Evolutionary conservation across 2,329 filamentous ascomycete species (phyloP).

Genomic region (Curvularia eragrostidis): DNA sequence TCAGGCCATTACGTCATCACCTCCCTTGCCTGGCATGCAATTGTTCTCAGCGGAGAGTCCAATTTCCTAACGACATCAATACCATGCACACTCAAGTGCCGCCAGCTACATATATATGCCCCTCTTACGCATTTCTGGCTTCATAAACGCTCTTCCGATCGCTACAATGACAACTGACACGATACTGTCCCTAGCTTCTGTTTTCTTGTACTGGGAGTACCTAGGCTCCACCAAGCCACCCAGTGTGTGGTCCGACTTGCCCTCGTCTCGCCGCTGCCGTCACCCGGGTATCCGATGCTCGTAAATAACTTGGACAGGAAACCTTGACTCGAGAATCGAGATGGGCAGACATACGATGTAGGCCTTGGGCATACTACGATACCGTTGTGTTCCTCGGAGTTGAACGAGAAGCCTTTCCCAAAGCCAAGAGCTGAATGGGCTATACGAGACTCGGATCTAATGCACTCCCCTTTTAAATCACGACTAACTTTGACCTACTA

Average conservation of each 20-base stretch:
- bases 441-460: neutral
- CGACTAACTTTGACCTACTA: neutral
- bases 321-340: neutral
- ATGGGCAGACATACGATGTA: neutral
- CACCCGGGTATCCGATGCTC: neutral
- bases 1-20: neutral
- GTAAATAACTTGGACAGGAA: neutral
- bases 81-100: neutral
- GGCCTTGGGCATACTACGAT: neutral
- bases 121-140: neutral
- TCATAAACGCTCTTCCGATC: neutral
- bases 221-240: neutral
- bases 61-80: neutral
- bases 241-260: neutral
- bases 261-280: neutral
- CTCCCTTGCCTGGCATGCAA: neutral
- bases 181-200: neutral
- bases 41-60: neutral
- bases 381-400: neutral
- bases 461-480: neutral
- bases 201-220: neutral
- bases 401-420: neutral
- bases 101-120: neutral
- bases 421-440: neutral
- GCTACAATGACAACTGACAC: neutral